Conservation (phyloP, 2,329 filamentous ascomycete genomes). For the Cryphonectria parasitica region DNA sequence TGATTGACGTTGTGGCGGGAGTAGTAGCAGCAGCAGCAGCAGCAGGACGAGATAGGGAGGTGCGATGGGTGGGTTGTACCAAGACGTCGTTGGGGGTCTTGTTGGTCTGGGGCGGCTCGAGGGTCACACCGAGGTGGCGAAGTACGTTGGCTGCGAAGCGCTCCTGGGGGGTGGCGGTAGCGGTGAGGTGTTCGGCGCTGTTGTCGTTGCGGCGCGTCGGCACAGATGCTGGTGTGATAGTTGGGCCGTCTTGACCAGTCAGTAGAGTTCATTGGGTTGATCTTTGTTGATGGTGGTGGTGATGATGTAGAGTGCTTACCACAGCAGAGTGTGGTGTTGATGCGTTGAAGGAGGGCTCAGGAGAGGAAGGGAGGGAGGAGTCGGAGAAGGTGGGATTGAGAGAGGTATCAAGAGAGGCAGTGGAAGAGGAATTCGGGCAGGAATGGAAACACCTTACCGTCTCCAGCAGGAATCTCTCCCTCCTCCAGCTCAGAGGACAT, state of each 20-base stretch:
- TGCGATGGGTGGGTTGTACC: too few species aligned
- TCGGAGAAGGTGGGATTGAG: neutral
- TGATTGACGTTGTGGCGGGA: too few species aligned
- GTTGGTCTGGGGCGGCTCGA: neutral
- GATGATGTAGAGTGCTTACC: neutral
- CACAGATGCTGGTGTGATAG: neutral
- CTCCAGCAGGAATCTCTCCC: neutral
- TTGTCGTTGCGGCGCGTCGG: neutral
- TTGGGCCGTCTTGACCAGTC: neutral
- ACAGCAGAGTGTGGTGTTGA: neutral
- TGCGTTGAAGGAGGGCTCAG: neutral
- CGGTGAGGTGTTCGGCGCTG: neutral
- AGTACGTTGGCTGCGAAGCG: constrained; percentile 22
- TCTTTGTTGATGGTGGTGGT: neutral
- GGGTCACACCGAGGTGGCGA: neutral
- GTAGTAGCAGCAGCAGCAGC: too few species aligned
- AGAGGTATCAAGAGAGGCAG: neutral
- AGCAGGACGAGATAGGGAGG: too few species aligned
- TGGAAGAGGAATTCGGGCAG: neutral
- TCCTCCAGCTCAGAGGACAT: neutral
- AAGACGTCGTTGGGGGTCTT: neutral
- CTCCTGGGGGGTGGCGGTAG: constrained; percentile 14
- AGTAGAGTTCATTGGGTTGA: neutral
- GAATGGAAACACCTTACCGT: constrained; percentile 5
- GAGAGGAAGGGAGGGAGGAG: neutral